Evolutionary conservation across 768 basidiomycete species (phyloP), one percentile per base, ranked within the genome.

Genomic region (Psilocybe tampanensis): DNA sequence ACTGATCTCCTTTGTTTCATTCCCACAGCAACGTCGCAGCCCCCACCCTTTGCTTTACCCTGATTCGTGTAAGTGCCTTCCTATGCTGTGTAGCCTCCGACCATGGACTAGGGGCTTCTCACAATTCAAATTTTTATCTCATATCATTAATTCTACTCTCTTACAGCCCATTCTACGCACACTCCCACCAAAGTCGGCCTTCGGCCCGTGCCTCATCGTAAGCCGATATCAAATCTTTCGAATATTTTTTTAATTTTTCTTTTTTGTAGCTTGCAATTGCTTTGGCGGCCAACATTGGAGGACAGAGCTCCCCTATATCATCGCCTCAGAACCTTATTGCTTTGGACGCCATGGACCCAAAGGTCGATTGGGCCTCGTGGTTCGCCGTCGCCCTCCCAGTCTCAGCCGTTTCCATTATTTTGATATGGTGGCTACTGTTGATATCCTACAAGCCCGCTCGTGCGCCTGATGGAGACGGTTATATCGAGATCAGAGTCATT

Each of bases 251-350:
- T 47, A 11, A 23, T 34, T 23, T n/a, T 54, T 47, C 39, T 32
- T 17, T 51, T 44, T 54, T 51, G 47, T 44, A 97, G 94, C 83
- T 99, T 52, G 95, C 90, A 8, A 98, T 99, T 62, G 96, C 97
- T 0, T 82, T 99, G n/a, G 95, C 96, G 0, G 94, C 95, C 18
- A 99, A 98, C 68, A 95, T 98, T 57, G 97, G 97, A 12, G 97
- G 97, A 0, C 95, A 98, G 72, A 92, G 89, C 48, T 98, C 95
- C 0, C 96, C 95, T 2, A 98, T 98, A 56, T 98, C 96, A 2
- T 98, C 95, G 0, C 96, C 96, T 1, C 96, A 99, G 72, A 99
- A 98, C 70, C 82, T 98, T 24, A 98, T 99, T 59, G 95, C 95
- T 3, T 75, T 98, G 7, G 73, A 81, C n/a, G 83, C 76, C 3